Conservation (phyloP, 2,329 filamentous ascomycete genomes). For the Madurella mycetomatis region DNA sequence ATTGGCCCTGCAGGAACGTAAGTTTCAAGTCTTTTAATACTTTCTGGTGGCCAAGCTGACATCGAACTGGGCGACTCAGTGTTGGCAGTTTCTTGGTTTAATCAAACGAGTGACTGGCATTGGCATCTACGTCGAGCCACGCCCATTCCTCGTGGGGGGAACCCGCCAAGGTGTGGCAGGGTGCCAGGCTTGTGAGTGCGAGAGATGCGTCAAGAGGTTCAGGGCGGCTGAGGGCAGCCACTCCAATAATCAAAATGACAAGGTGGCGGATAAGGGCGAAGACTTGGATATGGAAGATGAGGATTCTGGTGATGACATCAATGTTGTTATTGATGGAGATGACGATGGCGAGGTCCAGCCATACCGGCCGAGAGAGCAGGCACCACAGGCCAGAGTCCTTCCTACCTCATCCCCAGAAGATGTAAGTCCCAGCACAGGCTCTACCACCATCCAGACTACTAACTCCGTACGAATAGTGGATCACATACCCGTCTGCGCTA, state of each 20-base stretch:
- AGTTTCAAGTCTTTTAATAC: background rate
- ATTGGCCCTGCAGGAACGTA: constrained; percentile 16
- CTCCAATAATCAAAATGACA: background rate
- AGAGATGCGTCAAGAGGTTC: background rate
- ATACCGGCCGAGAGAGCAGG: background rate
- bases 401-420: background rate
- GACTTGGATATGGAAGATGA: background rate
- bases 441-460: background rate
- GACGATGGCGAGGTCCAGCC: background rate
- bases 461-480: background rate
- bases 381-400: background rate
- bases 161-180: background rate
- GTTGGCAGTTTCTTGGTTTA: constrained; percentile 6
- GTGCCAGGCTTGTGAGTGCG: background rate
- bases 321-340: background rate
- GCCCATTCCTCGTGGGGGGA: background rate
- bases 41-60: background rate
- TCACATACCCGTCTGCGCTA: background rate
- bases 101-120: constrained; percentile 3
- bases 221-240: background rate
- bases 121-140: background rate
- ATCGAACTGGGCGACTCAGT: background rate
- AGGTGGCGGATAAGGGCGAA: background rate
- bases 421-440: background rate
- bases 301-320: background rate